phyloP scores from a whole-genome alignment of 176 grass and related monocot species.

The Oryza glaberrima region DNA sequence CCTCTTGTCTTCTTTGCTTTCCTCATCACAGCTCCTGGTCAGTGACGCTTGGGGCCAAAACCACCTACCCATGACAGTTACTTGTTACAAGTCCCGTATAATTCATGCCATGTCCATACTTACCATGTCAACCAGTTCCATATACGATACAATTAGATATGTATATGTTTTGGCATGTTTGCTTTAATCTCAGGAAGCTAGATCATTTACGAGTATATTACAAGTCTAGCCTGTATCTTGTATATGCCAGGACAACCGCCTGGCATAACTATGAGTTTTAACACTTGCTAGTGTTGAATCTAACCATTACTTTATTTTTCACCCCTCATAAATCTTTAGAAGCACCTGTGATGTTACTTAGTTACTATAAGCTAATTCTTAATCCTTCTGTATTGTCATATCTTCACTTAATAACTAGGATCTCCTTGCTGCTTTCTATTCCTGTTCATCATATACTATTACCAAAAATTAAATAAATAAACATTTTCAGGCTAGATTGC shows the following conservation, averaged over 20 bases:
- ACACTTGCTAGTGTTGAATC: background rate
- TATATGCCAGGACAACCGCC: background rate
- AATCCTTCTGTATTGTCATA: slow-evolving; percentile 9
- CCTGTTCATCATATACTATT: slow-evolving; percentile 13
- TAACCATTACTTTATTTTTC: background rate
- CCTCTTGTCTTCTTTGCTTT: background rate
- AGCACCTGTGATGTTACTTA: background rate
- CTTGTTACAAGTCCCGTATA: background rate
- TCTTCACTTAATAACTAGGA: background rate
- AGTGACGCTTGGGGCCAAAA: background rate
- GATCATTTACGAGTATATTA: background rate
- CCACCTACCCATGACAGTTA: background rate
- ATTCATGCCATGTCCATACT: background rate
- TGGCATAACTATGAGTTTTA: background rate
- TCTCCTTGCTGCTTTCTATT: background rate
- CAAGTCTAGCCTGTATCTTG: background rate
- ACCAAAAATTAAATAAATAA: slow-evolving; percentile 12
- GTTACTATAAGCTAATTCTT: slow-evolving; percentile 1
- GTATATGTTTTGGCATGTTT: slow-evolving; percentile 20
- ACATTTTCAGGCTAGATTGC: slow-evolving; percentile 73
- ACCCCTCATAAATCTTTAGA: background rate
- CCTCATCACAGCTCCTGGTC: background rate
- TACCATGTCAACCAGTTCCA: background rate
- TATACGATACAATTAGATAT: background rate
- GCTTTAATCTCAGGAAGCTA: slow-evolving; percentile 4